Percentiles rank a stretch among this genome's conserved stretches.
These are phyloP conservation scores for Colletotrichum sp. DNA, from an alignment of 2,329 filamentous ascomycete species.

Conservation along the genomic window DNA sequence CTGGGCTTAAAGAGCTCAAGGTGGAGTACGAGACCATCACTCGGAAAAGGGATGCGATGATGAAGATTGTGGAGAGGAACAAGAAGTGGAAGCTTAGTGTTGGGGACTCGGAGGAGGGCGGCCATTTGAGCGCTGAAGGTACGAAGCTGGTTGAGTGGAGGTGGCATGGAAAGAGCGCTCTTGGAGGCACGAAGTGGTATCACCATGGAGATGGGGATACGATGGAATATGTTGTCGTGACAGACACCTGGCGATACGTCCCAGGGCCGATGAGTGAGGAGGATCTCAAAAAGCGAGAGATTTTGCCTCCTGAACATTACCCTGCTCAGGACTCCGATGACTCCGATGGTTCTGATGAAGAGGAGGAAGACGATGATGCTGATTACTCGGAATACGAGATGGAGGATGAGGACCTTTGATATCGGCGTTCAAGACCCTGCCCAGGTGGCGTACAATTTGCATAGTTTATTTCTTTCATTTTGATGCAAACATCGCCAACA, in stretches of 20 bases:
- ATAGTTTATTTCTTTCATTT: not conserved
- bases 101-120: not conserved
- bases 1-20: constrained; percentile 40
- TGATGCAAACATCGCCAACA: not conserved
- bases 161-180: not conserved
- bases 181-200: not conserved
- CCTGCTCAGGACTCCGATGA: not conserved
- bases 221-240: constrained; percentile 12
- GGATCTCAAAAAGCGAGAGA: not conserved
- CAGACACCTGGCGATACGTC: constrained; percentile 3
- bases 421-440: not conserved
- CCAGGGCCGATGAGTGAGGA: not conserved
- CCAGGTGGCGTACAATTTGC: accelerated
- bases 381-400: not conserved
- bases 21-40: constrained; percentile 54
- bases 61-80: constrained; percentile 41
- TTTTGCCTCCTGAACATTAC: not conserved
- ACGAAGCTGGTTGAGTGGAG: constrained; percentile 2
- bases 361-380: not conserved
- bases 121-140: not conserved
- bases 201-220: constrained; percentile 4
- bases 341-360: not conserved
- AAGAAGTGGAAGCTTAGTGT: constrained; percentile 6
- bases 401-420: not conserved
- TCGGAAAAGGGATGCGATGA: constrained; percentile 48